These are phyloP conservation scores for Rhizophora apiculata DNA, from an alignment of 345 rosid genomes.

Conservation along the genomic window DNA sequence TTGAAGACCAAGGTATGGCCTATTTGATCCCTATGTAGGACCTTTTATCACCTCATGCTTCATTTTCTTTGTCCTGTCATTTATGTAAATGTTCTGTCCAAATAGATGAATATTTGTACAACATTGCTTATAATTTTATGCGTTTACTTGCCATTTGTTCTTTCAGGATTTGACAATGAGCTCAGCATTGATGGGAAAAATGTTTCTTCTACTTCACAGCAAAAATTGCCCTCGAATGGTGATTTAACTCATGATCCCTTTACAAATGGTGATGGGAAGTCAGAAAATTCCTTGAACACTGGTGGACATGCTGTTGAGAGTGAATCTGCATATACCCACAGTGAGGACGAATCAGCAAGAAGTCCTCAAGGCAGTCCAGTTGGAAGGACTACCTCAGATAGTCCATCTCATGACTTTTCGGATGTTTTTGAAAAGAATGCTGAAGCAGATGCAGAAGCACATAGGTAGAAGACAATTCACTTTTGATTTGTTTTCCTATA, in stretches of 20 bases:
- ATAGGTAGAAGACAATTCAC: conserved; percentile 31
- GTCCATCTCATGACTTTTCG: conserved; percentile 64
- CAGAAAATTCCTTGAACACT: conserved; percentile 38
- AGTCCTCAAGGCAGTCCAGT: conserved; percentile 81
- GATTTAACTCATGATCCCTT: conserved; percentile 47
- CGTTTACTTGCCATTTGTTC: neutral
- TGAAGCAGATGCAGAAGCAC: conserved; percentile 55
- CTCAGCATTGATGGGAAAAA: conserved; percentile 53
- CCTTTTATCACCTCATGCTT: conserved; percentile 6
- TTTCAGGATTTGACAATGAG: conserved; percentile 77
- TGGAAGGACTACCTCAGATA: conserved; percentile 54
- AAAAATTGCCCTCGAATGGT: conserved; percentile 49
- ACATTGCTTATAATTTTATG: conserved; percentile 15
- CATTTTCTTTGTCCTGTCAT: conserved; percentile 3
- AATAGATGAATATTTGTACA: conserved; percentile 7
- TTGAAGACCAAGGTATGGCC: conserved; percentile 84
- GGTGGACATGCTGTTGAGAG: conserved; percentile 49
- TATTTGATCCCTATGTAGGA: neutral
- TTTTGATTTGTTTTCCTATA: neutral
- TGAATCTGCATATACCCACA: conserved; percentile 57
- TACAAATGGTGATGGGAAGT: conserved; percentile 47
- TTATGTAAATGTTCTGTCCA: conserved; percentile 3
- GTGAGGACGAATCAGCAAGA: conserved; percentile 81
- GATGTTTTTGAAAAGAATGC: conserved; percentile 56
- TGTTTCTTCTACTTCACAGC: conserved; percentile 33